A percentile compares a stretch with the other conserved stretches of the same genome.
These are phyloP conservation scores for Rhodosporidiobolus sp. DNA, from an alignment of 768 basidiomycete genomes.

Conservation along the genomic window DNA sequence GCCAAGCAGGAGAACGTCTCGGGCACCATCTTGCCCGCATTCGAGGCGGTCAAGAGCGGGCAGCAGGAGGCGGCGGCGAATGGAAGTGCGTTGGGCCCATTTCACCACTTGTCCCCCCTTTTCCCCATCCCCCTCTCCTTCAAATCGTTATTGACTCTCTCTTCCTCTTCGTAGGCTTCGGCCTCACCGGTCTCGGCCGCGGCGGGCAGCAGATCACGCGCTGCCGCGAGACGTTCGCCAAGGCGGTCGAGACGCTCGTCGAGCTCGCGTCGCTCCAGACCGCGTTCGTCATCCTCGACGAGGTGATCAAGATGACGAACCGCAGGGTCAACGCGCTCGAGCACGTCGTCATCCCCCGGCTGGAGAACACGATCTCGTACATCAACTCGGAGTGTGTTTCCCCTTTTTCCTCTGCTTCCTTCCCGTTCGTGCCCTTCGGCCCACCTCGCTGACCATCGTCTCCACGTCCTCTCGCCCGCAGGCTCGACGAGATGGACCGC, in stretches of 20 bases:
- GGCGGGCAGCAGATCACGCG: conserved; percentile 94
- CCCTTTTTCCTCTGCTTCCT: background rate
- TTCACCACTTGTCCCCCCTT: too few species aligned
- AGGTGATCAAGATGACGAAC: conserved; percentile 98
- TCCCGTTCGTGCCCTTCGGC: background rate
- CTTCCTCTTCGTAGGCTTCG: conserved; percentile 65
- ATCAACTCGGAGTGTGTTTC: conserved; percentile 71
- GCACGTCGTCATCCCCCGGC: conserved; percentile 87
- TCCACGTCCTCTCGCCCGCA: background rate
- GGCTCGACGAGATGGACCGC: conserved; percentile 91
- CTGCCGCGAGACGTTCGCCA: conserved; percentile 95
- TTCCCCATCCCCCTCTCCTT: background rate
- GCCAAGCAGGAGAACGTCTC: conserved; percentile 97
- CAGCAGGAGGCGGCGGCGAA: conserved; percentile 70
- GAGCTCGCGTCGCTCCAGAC: conserved; percentile 94
- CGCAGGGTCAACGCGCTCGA: conserved; percentile 98
- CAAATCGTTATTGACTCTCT: conserved; percentile 19
- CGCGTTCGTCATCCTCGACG: conserved; percentile 96
- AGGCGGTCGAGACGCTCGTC: conserved; percentile 93
- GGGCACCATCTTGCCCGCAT: conserved; percentile 90
- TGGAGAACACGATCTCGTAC: conserved; percentile 97
- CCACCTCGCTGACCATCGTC: background rate
- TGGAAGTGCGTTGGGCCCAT: conserved; percentile 29
- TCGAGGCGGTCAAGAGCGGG: conserved; percentile 67
- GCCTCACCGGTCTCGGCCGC: conserved; percentile 90